Conservation (phyloP, 73 alveolate species). For the Tetrahymena thermophila region DNA sequence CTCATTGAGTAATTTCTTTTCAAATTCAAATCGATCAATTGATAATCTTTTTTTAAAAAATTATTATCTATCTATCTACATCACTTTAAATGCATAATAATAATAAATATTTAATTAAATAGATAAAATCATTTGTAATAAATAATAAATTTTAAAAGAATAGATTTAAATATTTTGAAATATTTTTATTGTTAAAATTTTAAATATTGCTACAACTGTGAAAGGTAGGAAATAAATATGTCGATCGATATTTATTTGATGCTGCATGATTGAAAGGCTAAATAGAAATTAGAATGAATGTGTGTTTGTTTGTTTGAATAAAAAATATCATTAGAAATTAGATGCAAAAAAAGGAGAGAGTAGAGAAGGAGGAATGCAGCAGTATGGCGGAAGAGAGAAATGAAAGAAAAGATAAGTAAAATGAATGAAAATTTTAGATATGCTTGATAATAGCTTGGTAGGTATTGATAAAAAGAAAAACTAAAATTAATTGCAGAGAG, state of each 20-base stretch:
- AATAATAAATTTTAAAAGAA: background rate
- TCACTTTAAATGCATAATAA: too few relatives aligned
- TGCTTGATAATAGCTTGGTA: background rate
- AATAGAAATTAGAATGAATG: background rate
- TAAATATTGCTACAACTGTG: background rate
- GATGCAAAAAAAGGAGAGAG: background rate
- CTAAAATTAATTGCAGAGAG: slow-evolving; percentile 1
- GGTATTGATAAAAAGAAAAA: background rate
- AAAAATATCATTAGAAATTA: too few relatives aligned
- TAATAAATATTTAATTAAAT: too few relatives aligned
- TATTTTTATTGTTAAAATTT: too few relatives aligned
- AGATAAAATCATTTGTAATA: too few relatives aligned
- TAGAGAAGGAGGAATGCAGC: background rate
- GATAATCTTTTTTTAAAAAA: background rate
- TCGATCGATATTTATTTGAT: background rate
- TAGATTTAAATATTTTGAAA: background rate
- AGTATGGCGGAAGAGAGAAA: background rate
- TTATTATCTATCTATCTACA: too few relatives aligned
- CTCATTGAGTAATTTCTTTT: background rate
- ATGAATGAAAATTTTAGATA: background rate
- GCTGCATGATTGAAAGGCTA: background rate
- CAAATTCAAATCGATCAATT: background rate
- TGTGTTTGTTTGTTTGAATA: background rate
- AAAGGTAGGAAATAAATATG: background rate
- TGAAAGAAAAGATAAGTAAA: background rate